phyloP scores from a whole-genome alignment of 1,139 yeast genomes.

The Scheffersomyces lignicola region DNA sequence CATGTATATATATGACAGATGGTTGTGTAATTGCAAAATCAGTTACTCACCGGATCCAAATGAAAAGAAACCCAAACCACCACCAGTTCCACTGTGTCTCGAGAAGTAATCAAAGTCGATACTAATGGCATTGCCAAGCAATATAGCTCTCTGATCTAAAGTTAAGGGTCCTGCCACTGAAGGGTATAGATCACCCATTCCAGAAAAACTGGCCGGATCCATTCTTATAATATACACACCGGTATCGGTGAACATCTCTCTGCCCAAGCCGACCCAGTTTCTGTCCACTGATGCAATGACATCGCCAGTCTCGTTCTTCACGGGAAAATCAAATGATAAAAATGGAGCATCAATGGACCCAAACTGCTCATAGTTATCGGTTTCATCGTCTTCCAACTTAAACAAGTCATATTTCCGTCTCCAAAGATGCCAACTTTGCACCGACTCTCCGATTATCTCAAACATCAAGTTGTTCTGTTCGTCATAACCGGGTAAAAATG shows the following conservation, averaged over 20 bases:
- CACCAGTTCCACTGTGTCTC: slow-evolving; percentile 68
- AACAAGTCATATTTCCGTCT: slow-evolving; percentile 83
- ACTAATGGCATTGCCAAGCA: slow-evolving; percentile 84
- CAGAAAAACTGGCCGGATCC: slow-evolving; percentile 68
- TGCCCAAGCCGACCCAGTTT: slow-evolving; percentile 92
- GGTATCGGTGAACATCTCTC: slow-evolving; percentile 91
- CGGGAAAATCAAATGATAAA: slow-evolving; percentile 83
- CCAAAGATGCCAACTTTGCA: slow-evolving; percentile 95
- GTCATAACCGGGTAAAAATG: slow-evolving; percentile 58
- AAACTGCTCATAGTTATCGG: slow-evolving; percentile 63
- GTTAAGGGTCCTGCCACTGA: slow-evolving; percentile 51
- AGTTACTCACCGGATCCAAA: slow-evolving; percentile 36
- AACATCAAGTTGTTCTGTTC: slow-evolving; percentile 33
- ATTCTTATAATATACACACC: slow-evolving; percentile 86
- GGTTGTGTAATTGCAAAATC: slow-evolving; percentile 8
- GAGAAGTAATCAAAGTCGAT: slow-evolving; percentile 95
- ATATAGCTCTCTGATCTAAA: slow-evolving; percentile 79
- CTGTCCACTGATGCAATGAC: slow-evolving; percentile 80
- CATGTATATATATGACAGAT: slow-evolving; percentile 2
- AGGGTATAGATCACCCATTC: slow-evolving; percentile 43
- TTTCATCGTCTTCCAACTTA: slow-evolving; percentile 44
- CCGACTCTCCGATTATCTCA: slow-evolving; percentile 76
- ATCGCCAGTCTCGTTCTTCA: slow-evolving; percentile 54
- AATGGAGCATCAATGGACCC: slow-evolving; percentile 88
- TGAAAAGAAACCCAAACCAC: slow-evolving; percentile 34